A percentile compares a stretch with the other conserved stretches of the same genome.
These are phyloP conservation scores for Fusarium sp. DNA, from an alignment of 2,329 filamentous ascomycete genomes.

Conservation along the genomic window DNA sequence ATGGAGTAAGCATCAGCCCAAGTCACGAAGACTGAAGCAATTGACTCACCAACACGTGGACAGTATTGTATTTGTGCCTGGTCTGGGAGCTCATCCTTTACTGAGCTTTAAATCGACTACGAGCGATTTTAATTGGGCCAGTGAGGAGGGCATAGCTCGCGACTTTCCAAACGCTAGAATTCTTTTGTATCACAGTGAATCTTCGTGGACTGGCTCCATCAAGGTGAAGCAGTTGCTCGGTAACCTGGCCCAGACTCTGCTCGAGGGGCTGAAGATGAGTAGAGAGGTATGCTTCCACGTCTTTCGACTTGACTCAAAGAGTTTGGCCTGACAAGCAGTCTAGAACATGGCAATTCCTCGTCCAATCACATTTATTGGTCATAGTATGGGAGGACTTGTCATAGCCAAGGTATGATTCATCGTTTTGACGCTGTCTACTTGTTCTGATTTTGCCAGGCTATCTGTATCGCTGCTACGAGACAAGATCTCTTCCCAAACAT, in stretches of 20 bases:
- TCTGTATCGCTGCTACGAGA: constrained; percentile 47
- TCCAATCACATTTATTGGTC: constrained; percentile 54
- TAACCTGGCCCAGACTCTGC: constrained; percentile 50
- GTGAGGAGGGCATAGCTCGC: constrained; percentile 42
- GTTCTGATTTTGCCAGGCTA: constrained; percentile 13
- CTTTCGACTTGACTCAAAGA: neutral
- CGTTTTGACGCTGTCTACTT: fast-evolving
- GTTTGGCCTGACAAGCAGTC: neutral
- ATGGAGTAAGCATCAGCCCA: constrained; percentile 43
- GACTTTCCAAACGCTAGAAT: constrained; percentile 53
- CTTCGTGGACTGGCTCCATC: constrained; percentile 51
- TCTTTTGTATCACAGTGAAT: constrained; percentile 54
- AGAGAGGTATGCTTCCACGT: constrained; percentile 44
- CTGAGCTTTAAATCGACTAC: constrained; percentile 51
- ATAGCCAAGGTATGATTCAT: constrained; percentile 49
- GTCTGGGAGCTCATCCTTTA: constrained; percentile 51
- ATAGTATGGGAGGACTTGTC: constrained; percentile 56
- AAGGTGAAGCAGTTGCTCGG: constrained; percentile 54
- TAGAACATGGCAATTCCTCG: constrained; percentile 31
- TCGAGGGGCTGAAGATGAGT: constrained; percentile 47
- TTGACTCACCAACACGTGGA: neutral
- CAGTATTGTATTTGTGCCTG: constrained; percentile 54
- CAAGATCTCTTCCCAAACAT: constrained; percentile 49
- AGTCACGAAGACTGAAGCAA: fast-evolving
- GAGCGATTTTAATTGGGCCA: constrained; percentile 54